These are phyloP conservation scores for Zygnema cylindricum DNA, from an alignment of 139 green algal genomes.

Conservation along the genomic window DNA sequence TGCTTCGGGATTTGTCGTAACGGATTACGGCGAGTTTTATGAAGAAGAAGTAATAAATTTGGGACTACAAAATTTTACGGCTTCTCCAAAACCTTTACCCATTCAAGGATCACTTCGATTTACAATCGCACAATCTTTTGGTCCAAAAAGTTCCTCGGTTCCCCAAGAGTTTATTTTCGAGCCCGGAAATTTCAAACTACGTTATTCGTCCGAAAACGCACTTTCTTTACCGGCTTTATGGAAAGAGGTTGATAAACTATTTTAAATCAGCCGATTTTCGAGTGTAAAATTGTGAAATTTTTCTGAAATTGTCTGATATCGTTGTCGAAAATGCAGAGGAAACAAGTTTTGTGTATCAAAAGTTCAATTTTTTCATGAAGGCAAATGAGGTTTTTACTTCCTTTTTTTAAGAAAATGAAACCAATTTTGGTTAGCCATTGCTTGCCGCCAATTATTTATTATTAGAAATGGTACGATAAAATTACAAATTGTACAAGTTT, in stretches of 20 bases:
- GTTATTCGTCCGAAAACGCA: background rate
- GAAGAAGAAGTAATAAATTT: background rate
- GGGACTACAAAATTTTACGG: background rate
- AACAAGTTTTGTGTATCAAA: too few relatives aligned
- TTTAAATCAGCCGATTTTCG: too few relatives aligned
- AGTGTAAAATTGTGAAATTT: too few relatives aligned
- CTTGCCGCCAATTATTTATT: too few relatives aligned
- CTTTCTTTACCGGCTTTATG: background rate
- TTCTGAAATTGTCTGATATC: too few relatives aligned
- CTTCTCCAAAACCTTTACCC: background rate
- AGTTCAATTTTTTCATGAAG: too few relatives aligned
- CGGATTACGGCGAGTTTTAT: background rate
- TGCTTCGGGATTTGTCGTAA: background rate
- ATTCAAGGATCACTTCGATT: background rate
- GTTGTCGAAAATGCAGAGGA: too few relatives aligned
- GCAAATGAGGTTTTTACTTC: too few relatives aligned
- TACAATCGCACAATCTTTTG: background rate
- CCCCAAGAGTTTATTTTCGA: background rate
- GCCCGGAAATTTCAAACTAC: background rate
- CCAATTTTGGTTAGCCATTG: too few relatives aligned
- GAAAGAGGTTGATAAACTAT: background rate
- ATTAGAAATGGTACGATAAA: too few relatives aligned
- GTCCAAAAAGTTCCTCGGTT: background rate
- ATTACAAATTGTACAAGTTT: too few relatives aligned
- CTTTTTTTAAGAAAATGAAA: too few relatives aligned